A percentile compares a stretch with the other conserved stretches of the same genome.
Conservation (phyloP, 1,139 yeast species). For the Candida sanyaensis region DNA sequence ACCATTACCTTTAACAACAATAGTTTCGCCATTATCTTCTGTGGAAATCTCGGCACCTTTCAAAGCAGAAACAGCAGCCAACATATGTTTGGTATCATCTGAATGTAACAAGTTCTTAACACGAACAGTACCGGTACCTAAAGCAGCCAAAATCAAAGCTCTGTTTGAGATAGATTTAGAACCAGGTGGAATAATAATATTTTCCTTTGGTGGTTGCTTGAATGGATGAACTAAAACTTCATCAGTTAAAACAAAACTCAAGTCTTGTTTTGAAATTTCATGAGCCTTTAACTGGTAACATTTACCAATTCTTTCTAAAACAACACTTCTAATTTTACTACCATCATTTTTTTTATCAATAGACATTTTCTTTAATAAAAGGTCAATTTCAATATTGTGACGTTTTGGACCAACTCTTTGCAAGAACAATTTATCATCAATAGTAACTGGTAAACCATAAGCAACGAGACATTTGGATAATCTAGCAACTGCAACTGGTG, state of each 20-base stretch:
- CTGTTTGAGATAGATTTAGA: constrained; percentile 96
- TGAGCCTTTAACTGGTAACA: constrained; percentile 91
- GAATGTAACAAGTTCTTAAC: constrained; percentile 87
- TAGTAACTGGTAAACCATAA: constrained; percentile 81
- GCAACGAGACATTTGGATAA: constrained; percentile 79
- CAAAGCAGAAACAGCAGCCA: constrained; percentile 76
- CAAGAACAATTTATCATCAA: constrained; percentile 68
- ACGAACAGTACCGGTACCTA: constrained; percentile 82
- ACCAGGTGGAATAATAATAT: constrained; percentile 83
- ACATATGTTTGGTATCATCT: constrained; percentile 95
- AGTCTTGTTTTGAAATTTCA: constrained; percentile 74
- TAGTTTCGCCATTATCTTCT: constrained; percentile 87
- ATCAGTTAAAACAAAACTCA: constrained; percentile 82
- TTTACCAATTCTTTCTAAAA: constrained; percentile 81
- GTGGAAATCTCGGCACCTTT: constrained; percentile 80
- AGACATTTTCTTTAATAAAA: constrained; percentile 80
- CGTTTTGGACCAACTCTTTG: constrained; percentile 67
- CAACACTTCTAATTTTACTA: constrained; percentile 79
- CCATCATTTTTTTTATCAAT: constrained; percentile 98
- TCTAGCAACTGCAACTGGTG: constrained; percentile 94
- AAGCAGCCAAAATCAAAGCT: constrained; percentile 89
- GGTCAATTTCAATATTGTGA: constrained; percentile 66
- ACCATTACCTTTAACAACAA: constrained; percentile 85
- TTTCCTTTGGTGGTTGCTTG: constrained; percentile 39
- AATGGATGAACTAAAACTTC: constrained; percentile 70